A percentile compares a stretch with the other conserved stretches of the same genome.
These are phyloP conservation scores for Tuber borchii DNA, from an alignment of 495 filamentous ascomycete species.

Conservation along the genomic window DNA sequence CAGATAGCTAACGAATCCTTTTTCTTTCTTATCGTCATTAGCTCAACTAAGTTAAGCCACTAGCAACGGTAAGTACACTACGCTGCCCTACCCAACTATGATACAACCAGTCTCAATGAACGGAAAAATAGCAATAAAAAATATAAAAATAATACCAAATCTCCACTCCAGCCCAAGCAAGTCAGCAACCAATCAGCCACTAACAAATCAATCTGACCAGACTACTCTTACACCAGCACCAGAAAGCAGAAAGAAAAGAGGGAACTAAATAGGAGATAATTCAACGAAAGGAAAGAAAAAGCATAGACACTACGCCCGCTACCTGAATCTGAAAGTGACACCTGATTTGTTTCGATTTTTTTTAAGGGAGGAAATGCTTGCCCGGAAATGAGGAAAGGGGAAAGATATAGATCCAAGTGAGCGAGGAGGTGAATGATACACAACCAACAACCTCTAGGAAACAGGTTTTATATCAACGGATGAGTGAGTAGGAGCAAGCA, in stretches of 20 bases:
- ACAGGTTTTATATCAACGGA: background rate
- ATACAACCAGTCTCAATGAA: background rate
- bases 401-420: background rate
- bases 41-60: background rate
- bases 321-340: background rate
- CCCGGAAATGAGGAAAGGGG: background rate
- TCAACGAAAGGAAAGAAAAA: background rate
- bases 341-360: background rate
- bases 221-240: background rate
- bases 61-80: background rate
- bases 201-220: background rate
- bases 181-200: background rate
- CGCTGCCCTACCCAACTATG: background rate
- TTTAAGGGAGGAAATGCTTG: background rate
- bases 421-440: constrained; percentile 1
- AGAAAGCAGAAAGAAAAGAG: background rate
- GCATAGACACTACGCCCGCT: background rate
- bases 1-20: background rate
- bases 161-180: background rate
- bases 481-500: background rate
- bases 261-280: background rate
- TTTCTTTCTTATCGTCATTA: background rate
- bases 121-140: background rate
- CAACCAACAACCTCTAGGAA: background rate
- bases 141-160: background rate